Evolutionary conservation across 2,329 filamentous ascomycete genomes (phyloP), one percentile per base, ranked within the genome.

Genomic region (Madurella fahalii): DNA sequence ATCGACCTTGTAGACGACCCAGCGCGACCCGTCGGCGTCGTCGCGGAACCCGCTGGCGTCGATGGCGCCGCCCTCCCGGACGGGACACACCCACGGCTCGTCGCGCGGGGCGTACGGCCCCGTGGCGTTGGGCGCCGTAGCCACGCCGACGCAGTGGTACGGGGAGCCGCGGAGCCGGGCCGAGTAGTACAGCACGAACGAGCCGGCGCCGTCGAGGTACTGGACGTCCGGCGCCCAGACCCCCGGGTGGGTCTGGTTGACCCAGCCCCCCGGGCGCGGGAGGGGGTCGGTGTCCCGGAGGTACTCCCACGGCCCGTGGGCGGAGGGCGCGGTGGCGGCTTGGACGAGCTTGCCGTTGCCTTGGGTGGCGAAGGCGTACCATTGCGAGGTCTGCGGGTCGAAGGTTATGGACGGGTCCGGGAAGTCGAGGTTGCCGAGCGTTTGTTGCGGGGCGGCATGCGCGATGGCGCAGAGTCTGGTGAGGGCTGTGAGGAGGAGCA

Each of bases 1-100:
- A 67, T 87, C 84, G 12, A 86, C 72, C 67, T 87, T 87, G 72
- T 84, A 87, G 11, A 80, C 70, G 4, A 87, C 78, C n/a, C n/a
- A n/a, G n/a, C n/a, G n/a, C n/a, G n/a, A n/a, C n/a, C n/a, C 79
- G 40, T 65, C 69, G 48, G 78, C 75, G 11, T 67, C 64, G 63
- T 87, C 83, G 15, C 69, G 61, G 68, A 85, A 86, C 4, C 80
- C 81, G 0, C 79, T 73, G 0, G 83, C 71, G 61, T 87, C 84
- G 60, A 87, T 87, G 18, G 82, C 77, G 34, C 83, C 83, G 25
- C 84, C 83, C 52, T 74, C 64, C 8, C 71, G 70, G 1, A 74
- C 63, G 1, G 76, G 75, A 61, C 83, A 86, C 16, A 75, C 74
- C 40, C 84, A 72, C 0, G 81, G 77, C 16, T 69, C 63, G 4